A percentile compares a stretch with the other conserved stretches of the same genome.
These are phyloP conservation scores for Buddleja alternifolia DNA, from an alignment of 257 asterid genomes.

Conservation along the genomic window DNA sequence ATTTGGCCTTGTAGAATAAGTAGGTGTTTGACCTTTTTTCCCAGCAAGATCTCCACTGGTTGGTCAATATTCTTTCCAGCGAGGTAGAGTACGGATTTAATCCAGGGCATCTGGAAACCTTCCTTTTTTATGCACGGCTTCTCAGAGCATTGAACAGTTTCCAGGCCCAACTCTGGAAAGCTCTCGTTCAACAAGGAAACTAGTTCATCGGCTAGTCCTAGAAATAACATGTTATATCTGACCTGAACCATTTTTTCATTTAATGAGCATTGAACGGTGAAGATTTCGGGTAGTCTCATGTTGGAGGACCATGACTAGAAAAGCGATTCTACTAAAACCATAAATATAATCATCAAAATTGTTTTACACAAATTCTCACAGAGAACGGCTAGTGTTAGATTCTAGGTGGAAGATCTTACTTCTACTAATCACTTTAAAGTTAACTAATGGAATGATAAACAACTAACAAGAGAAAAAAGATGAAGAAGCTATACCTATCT, in stretches of 20 bases:
- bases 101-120: constrained; percentile 32
- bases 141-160: constrained; percentile 8
- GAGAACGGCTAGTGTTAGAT: too few relatives aligned
- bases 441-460: too few relatives aligned
- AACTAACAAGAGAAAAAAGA: too few relatives aligned
- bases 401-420: too few relatives aligned
- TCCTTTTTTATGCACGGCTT: constrained; percentile 23
- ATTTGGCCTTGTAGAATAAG: constrained; percentile 28
- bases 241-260: constrained; percentile 5
- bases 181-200: neutral
- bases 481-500: too few relatives aligned
- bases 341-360: too few relatives aligned
- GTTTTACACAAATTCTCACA: too few relatives aligned
- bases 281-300: too few relatives aligned
- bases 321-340: too few relatives aligned
- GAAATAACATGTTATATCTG: constrained; percentile 31
- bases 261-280: too few relatives aligned
- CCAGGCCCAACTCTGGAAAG: constrained; percentile 30
- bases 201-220: constrained; percentile 32
- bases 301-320: too few relatives aligned
- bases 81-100: constrained; percentile 29
- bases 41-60: constrained; percentile 15
- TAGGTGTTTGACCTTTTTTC: neutral
- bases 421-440: too few relatives aligned
- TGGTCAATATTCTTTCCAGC: neutral